A percentile compares a stretch with the other conserved stretches of the same genome.
Conservation (phyloP, 305 asterid species). For the Rubia peregrina region DNA sequence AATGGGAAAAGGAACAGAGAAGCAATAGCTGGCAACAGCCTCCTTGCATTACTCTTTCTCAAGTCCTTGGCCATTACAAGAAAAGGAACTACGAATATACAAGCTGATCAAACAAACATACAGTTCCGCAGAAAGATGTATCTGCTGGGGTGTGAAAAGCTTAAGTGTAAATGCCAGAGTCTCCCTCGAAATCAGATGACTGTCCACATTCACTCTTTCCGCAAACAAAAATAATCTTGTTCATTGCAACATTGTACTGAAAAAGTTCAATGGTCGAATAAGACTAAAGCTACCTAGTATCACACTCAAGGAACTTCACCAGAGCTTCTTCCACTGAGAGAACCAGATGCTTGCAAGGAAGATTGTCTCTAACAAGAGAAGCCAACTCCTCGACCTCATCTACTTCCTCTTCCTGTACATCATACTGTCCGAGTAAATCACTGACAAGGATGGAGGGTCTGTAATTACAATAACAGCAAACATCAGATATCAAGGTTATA, state of each 20-base stretch:
- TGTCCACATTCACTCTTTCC: not conserved
- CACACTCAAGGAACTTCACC: conserved; percentile 57
- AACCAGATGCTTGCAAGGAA: conserved; percentile 80
- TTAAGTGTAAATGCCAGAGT: not conserved
- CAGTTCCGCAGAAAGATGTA: not conserved
- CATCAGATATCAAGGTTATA: conserved; percentile 16
- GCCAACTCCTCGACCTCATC: conserved; percentile 86
- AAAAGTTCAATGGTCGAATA: conserved; percentile 12
- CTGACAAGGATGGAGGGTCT: conserved; percentile 82
- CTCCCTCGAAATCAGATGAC: not conserved
- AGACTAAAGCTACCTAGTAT: conserved; percentile 49
- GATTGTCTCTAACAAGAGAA: conserved; percentile 63
- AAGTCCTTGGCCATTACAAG: not conserved
- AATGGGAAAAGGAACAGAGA: not conserved
- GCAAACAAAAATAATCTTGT: not conserved
- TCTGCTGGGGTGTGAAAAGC: not conserved
- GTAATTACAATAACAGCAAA: conserved; percentile 29
- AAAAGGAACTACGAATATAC: not conserved
- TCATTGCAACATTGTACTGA: conserved; percentile 3
- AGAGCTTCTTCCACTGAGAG: conserved; percentile 68
- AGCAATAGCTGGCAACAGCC: not conserved
- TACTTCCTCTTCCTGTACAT: conserved; percentile 17
- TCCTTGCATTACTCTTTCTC: not conserved
- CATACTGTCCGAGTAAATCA: conserved; percentile 62
- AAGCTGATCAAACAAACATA: not conserved